phyloP scores from a whole-genome alignment of 179 eudicot genomes.

The Drosera spatulata region DNA sequence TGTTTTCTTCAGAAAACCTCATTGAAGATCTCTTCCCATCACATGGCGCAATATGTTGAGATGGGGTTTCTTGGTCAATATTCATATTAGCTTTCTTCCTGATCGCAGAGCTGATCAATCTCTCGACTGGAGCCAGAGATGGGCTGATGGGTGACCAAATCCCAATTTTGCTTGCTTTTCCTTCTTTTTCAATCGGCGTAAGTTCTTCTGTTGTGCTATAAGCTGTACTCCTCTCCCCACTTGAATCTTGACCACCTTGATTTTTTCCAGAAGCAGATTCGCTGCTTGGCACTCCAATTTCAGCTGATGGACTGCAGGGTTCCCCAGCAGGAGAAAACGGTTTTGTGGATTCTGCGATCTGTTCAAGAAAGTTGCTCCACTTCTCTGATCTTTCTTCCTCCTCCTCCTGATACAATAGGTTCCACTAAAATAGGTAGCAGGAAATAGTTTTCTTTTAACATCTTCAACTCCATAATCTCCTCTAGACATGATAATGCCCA shows the following conservation, averaged over 20 bases:
- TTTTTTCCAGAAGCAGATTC: slow-evolving; percentile 14
- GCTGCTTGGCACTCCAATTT: slow-evolving; percentile 13
- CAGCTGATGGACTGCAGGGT: slow-evolving; percentile 18
- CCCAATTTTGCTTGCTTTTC: slow-evolving; percentile 24
- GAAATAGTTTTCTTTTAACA: neutral
- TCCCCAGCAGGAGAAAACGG: slow-evolving; percentile 11
- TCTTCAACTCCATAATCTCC: neutral
- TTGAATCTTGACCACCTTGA: slow-evolving; percentile 25
- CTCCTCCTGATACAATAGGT: slow-evolving; percentile 48
- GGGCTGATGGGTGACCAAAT: slow-evolving; percentile 55
- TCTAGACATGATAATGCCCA: neutral
- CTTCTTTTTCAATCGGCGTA: slow-evolving; percentile 15
- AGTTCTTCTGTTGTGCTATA: slow-evolving; percentile 19
- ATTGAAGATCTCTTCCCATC: slow-evolving; percentile 15
- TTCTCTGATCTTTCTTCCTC: slow-evolving; percentile 65
- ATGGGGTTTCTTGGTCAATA: slow-evolving; percentile 6
- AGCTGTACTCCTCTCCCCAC: slow-evolving; percentile 20
- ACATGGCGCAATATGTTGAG: slow-evolving; percentile 16
- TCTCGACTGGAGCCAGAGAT: slow-evolving; percentile 40
- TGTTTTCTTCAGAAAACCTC: slow-evolving; percentile 19
- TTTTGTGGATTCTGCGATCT: slow-evolving; percentile 26
- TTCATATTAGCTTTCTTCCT: slow-evolving; percentile 20
- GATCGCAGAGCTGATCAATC: slow-evolving; percentile 43
- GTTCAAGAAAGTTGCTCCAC: slow-evolving; percentile 68
- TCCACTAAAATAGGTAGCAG: neutral